Evolutionary conservation across 2,329 filamentous ascomycete species (phyloP), one percentile per base, ranked within the genome.

Genomic region (Aureobasidium sp.): DNA sequence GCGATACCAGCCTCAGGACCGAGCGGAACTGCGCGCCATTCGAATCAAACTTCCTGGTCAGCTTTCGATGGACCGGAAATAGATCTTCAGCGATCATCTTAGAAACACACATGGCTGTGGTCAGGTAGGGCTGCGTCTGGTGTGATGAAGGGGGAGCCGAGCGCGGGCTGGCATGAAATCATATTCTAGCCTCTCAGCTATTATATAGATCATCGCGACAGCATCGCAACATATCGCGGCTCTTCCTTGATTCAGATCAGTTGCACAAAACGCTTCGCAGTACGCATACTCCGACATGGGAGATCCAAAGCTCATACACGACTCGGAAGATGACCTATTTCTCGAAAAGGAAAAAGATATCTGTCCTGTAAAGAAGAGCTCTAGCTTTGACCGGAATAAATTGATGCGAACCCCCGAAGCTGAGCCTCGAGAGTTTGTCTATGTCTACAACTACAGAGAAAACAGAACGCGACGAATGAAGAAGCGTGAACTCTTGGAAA

Each of bases 381-480:
- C 24, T 20, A 53, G 50, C 50, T 53, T 53, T n/a, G 36, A 53
- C 15, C n/a, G 36, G 4, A 53, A 34, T 6, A 24, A 53, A 20
- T 41, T 59, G 34, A 59, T 48, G 56, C 43, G 56, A 41, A 32
- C 27, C 4, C 39, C 39, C 10, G 56, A 59, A 15, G 44, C 46
- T 17, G 56, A 59, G 39, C 59, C 37, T 17, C 26, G 59, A 26
- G 29, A 62, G 4, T 43, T 46, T 20, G 41, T 62, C 13, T 62
- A 62, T 8, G 59, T 62, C 29, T 62, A 62, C 50, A 24, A 29
- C 32, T 62, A 62, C 32, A 48, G 50, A 9, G 20, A 55, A 9
- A 53, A 62, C 41, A 24, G 37, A 15, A 62, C 43, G 7, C 8
- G n/a, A 26, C 48, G 34, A n/a, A 57, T 59, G 44, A 51, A 59